Evolutionary conservation across 352 stramenopile genomes (phyloP).

Genomic region (Pythium insidiosum): DNA sequence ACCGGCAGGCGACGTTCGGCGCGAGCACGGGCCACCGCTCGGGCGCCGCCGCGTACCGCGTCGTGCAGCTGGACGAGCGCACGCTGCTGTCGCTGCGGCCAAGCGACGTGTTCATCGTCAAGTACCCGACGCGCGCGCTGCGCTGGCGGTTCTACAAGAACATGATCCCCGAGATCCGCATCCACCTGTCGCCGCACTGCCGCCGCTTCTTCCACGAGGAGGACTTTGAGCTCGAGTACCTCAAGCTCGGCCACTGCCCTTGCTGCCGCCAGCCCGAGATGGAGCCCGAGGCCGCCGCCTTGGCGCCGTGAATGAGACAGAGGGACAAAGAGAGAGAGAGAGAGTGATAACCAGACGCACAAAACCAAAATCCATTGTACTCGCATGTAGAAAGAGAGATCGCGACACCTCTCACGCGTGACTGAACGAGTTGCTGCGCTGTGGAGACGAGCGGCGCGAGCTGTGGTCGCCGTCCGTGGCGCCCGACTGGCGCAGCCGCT

Average conservation of each 20-base stretch:
- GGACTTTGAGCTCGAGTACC: conserved; percentile 93
- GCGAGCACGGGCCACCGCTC: conserved; percentile 38
- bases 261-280: conserved; percentile 76
- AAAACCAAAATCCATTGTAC: too few species aligned
- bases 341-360: too few species aligned
- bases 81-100: conserved; percentile 60
- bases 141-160: conserved; percentile 84
- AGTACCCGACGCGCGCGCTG: conserved; percentile 51
- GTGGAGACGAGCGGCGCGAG: conserved; percentile 9
- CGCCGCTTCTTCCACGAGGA: conserved; percentile 93
- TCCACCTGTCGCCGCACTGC: conserved; percentile 86
- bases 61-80: conserved; percentile 73
- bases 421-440: conserved; percentile 24
- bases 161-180: conserved; percentile 92
- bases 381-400: too few species aligned
- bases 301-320: neutral
- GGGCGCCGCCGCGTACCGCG: conserved; percentile 42
- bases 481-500: conserved; percentile 21
- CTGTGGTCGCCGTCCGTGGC: conserved; percentile 11
- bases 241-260: conserved; percentile 83
- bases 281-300: conserved; percentile 7
- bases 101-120: conserved; percentile 84
- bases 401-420: conserved; percentile 19
- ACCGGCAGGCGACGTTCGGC: conserved; percentile 68
- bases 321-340: neutral